Percentiles rank a stretch among this genome's conserved stretches.
phyloP scores from a whole-genome alignment of 768 basidiomycete genomes.

The Termitomyces sp. region DNA sequence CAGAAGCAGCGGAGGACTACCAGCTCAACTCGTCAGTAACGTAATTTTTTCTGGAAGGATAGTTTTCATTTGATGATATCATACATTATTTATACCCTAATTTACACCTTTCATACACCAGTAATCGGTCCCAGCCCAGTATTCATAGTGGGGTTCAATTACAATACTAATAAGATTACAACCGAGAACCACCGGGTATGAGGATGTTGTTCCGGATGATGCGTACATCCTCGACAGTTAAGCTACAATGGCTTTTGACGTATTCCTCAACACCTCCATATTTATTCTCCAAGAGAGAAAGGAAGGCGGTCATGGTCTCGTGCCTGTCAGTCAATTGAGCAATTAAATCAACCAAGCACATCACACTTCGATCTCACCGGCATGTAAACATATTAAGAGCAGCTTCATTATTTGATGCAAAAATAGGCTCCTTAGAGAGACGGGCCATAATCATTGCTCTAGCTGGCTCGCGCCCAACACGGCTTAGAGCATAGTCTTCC shows the following conservation, averaged over 20 bases:
- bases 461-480: constrained; percentile 78
- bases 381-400: constrained; percentile 85
- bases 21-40: constrained; percentile 35
- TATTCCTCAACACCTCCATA: constrained; percentile 74
- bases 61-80: constrained; percentile 1
- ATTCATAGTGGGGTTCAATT: neutral
- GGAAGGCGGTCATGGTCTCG: constrained; percentile 76
- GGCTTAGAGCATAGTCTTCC: constrained; percentile 73
- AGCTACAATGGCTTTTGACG: constrained; percentile 49
- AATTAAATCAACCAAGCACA: neutral
- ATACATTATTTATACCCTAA: constrained; percentile 16
- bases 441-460: constrained; percentile 69
- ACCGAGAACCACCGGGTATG: constrained; percentile 24
- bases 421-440: constrained; percentile 67
- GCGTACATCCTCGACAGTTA: constrained; percentile 62
- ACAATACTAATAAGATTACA: constrained; percentile 11
- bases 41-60: neutral
- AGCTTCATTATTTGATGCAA: constrained; percentile 70
- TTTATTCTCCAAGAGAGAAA: constrained; percentile 55
- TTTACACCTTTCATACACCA: constrained; percentile 8
- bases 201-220: constrained; percentile 60
- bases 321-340: constrained; percentile 37
- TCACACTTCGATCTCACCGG: constrained; percentile 42
- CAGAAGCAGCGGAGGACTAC: constrained; percentile 37
- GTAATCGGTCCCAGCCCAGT: neutral